A percentile compares a stretch with the other conserved stretches of the same genome.
Conservation (phyloP, 768 basidiomycete genomes). For the Russula virescens region DNA sequence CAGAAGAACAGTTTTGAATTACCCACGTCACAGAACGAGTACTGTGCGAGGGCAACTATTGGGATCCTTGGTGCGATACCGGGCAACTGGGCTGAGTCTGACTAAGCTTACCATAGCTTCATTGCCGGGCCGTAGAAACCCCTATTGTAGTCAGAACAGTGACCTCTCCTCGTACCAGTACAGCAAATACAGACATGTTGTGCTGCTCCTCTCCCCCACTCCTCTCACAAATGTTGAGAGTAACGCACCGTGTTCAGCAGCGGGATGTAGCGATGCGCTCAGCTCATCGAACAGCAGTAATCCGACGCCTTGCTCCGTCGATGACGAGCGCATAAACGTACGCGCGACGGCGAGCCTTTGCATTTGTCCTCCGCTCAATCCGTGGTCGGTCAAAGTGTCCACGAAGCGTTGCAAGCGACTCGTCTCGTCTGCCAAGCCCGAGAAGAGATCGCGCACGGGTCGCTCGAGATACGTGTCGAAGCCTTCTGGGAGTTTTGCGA, state of each 20-base stretch:
- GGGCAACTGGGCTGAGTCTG: no score
- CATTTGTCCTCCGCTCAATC: conserved; percentile 67
- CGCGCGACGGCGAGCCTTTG: conserved; percentile 69
- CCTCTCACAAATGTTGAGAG: no score
- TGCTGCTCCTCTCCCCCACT: no score
- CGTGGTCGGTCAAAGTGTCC: neutral
- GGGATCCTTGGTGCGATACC: no score
- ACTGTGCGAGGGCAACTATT: no score
- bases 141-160: no score
- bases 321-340: conserved; percentile 62
- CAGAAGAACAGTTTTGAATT: neutral
- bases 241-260: conserved; percentile 59
- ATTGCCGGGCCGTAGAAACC: no score
- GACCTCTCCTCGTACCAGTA: no score
- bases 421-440: conserved; percentile 59
- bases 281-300: conserved; percentile 67
- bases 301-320: conserved; percentile 40
- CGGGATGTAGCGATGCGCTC: conserved; percentile 69
- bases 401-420: conserved; percentile 23
- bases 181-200: no score
- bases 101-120: no score
- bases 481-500: conserved; percentile 58
- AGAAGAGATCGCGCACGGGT: conserved; percentile 62
- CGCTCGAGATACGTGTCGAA: conserved; percentile 69
- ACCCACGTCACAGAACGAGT: neutral